phyloP scores from a whole-genome alignment of 352 stramenopile genomes.

The Phytophthora macrochlamydospora region DNA sequence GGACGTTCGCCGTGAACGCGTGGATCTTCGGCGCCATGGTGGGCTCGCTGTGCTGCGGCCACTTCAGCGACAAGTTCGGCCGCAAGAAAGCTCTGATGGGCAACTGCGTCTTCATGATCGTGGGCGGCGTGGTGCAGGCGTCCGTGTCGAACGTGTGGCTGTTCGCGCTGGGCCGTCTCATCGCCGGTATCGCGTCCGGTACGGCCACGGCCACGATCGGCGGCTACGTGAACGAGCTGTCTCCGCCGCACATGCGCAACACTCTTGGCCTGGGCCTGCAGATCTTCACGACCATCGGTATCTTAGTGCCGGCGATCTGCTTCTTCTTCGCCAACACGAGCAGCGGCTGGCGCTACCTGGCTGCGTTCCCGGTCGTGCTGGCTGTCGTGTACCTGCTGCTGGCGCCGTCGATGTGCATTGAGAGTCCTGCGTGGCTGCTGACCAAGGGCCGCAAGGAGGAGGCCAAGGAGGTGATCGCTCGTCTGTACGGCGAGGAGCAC shows the following conservation, averaged over 20 bases:
- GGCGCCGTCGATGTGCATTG: conserved; percentile 23
- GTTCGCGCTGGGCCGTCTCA: background rate
- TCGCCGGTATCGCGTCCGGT: background rate
- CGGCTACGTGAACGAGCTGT: conserved; percentile 5
- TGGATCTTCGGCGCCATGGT: conserved; percentile 6
- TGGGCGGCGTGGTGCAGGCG: background rate
- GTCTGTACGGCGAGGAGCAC: conserved; percentile 42
- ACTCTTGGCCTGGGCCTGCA: conserved; percentile 47
- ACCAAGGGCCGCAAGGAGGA: conserved; percentile 38
- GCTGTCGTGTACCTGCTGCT: conserved; percentile 20
- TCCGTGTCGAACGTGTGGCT: conserved; percentile 2
- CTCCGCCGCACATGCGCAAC: conserved; percentile 27
- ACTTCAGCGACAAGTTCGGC: conserved; percentile 3
- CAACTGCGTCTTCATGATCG: conserved; percentile 2
- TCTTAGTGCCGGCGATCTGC: conserved; percentile 33
- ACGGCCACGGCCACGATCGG: conserved; percentile 4
- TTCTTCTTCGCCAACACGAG: conserved; percentile 34
- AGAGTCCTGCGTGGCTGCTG: conserved; percentile 44
- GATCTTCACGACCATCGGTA: conserved; percentile 28
- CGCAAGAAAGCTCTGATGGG: background rate
- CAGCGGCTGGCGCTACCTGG: conserved; percentile 28
- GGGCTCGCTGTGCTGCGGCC: conserved; percentile 2
- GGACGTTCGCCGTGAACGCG: conserved; percentile 6
- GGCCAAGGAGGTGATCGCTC: conserved; percentile 29
- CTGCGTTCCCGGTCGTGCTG: conserved; percentile 18